Evolutionary conservation across 1,139 yeast genomes (phyloP), one percentile per base, ranked within the genome.

Genomic region (Kodamaea sp.): DNA sequence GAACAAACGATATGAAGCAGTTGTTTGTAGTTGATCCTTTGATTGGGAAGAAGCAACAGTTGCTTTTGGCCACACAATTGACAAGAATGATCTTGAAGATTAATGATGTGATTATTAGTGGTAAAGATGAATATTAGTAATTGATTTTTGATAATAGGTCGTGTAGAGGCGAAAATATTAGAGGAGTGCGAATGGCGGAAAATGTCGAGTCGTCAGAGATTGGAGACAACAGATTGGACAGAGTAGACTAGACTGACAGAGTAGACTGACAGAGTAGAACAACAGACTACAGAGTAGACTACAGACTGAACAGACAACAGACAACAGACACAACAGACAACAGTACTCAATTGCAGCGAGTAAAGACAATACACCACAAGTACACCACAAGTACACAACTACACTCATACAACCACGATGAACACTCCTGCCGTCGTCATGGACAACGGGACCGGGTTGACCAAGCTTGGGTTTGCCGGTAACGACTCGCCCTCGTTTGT

Each of bases 401-500:
- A n/a, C n/a, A n/a, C n/a, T n/a, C 20, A 15, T 4, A 15, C 20
- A 15, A 15, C 3, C 20, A 70, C 81, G 55, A 76, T 81, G 65
- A 84, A 83, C 48, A 75, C 82, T 45, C 97, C 97, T 36, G 96
- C 97, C 46, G 92, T 89, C 70, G 96, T 89, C 64, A 89, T 89
- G 96, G 96, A 85, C 75, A 85, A 85, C 59, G 99, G 99, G 75
- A 92, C 99, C 50, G 99, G 99, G 48, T 75, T 90, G 55, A 92
- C 98, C 58, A 92, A 92, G 62, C 76, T 92, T 48, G 99, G 99
- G 24, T 92, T 90, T 67, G 98, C 99, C 52, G 99, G 99, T 40
- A 92, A 92, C 61, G 98, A 92, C 65, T 78, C 97, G 10, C 99
- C 99, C 27, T 89, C 97, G 7, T 94, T 86, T 75, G 88, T 92